These are phyloP conservation scores for Suhomyces canberraensis DNA, from an alignment of 805 yeast species.

Conservation along the genomic window DNA sequence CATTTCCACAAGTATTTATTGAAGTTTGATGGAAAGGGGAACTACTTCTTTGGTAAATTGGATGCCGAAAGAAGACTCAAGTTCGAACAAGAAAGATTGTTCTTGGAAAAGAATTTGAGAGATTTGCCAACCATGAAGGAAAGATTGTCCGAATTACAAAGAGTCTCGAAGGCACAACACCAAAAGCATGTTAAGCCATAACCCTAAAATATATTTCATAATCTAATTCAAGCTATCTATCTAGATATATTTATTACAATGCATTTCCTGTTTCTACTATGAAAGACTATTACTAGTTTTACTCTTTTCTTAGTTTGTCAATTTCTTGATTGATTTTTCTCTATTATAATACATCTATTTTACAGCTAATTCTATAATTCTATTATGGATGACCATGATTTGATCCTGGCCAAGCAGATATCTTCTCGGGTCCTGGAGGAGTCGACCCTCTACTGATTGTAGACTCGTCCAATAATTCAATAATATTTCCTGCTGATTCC, in stretches of 20 bases:
- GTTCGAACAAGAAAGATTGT: conserved; percentile 74
- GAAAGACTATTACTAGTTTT: too few species aligned
- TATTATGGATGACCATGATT: conserved; percentile 59
- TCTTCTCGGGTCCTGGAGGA: conserved; percentile 34
- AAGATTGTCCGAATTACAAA: conserved; percentile 60
- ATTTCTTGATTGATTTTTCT: background rate
- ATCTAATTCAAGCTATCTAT: too few species aligned
- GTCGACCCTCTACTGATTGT: conserved; percentile 22
- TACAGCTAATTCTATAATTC: background rate
- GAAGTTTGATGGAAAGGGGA: conserved; percentile 84
- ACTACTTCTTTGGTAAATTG: conserved; percentile 56
- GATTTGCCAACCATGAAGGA: conserved; percentile 66
- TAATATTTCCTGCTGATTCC: conserved; percentile 13
- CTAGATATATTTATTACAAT: too few species aligned
- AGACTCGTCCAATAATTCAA: conserved; percentile 16
- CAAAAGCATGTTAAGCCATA: conserved; percentile 5
- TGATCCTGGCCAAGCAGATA: conserved; percentile 64
- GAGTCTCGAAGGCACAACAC: conserved; percentile 46
- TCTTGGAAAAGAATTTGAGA: conserved; percentile 66
- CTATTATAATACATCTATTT: background rate
- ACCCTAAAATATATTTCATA: too few species aligned
- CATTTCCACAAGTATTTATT: conserved; percentile 80
- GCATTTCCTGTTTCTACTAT: too few species aligned
- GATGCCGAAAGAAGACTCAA: conserved; percentile 70
- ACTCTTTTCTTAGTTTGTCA: too few species aligned